Percentiles rank a stretch among this genome's conserved stretches.
Conservation (phyloP, 495 filamentous ascomycete species). For the Haplographium delicatum region DNA sequence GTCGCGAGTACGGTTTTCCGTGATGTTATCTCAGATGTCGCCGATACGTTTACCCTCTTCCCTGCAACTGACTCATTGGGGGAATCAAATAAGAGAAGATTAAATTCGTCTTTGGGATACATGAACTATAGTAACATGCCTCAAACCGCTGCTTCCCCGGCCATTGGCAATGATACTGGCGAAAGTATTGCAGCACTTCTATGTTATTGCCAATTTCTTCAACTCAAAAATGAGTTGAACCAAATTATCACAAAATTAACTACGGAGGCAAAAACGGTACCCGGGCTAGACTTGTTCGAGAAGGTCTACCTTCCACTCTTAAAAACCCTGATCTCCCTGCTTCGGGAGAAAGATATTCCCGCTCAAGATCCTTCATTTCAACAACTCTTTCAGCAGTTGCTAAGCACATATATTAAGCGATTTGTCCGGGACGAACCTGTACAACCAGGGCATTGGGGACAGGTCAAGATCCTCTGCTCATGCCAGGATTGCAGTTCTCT, state of each 20-base stretch:
- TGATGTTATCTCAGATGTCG: conserved; percentile 10
- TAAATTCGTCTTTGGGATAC: not conserved
- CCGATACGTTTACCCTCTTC: conserved; percentile 1
- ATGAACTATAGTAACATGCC: too few species aligned
- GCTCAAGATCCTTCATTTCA: not conserved
- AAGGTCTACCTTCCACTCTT: not conserved
- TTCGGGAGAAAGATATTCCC: not conserved
- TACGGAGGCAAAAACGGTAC: not conserved
- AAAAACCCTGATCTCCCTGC: not conserved
- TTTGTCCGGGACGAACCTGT: conserved; percentile 2
- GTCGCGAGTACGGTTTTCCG: not conserved
- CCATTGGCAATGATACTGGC: not conserved
- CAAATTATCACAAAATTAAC: not conserved
- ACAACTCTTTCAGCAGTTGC: not conserved
- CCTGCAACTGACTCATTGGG: not conserved
- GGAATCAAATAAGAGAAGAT: not conserved
- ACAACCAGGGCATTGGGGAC: not conserved
- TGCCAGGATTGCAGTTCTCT: conserved; percentile 12
- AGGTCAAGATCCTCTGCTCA: not conserved
- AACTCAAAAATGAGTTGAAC: not conserved
- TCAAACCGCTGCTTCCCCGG: not conserved
- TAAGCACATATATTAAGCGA: not conserved
- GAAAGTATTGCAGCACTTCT: conserved; percentile 1
- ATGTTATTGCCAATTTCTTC: not conserved
- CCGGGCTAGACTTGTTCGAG: too few species aligned